Percentiles rank a stretch among this genome's conserved stretches.
phyloP scores from a whole-genome alignment of 495 filamentous ascomycete species.

The Viridothelium virens region DNA sequence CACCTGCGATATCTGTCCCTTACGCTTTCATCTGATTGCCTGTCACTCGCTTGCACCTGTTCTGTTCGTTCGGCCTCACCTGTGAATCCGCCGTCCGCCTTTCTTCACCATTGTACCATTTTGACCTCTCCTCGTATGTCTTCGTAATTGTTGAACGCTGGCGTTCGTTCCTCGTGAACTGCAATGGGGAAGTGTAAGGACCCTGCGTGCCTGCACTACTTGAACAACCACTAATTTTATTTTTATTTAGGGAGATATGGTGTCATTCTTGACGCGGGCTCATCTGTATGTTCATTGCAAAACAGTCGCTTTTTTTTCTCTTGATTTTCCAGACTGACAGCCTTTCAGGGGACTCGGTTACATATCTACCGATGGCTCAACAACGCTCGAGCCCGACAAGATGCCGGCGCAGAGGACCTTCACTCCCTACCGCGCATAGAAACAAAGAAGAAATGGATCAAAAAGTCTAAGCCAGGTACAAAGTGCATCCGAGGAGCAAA shows the following conservation, averaged over 20 bases:
- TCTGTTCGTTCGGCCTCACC: background rate
- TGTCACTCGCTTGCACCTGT: conserved; percentile 2
- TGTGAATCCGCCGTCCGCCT: background rate
- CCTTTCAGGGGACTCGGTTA: conserved; percentile 68
- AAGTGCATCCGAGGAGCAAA: background rate
- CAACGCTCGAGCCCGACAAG: conserved; percentile 55
- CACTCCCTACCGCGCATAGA: conserved; percentile 66
- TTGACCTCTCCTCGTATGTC: background rate
- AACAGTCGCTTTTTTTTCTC: background rate
- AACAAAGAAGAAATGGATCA: conserved; percentile 81
- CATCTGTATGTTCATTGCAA: conserved; percentile 46
- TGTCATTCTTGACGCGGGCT: conserved; percentile 62
- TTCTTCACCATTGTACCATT: background rate
- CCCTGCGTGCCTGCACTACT: background rate
- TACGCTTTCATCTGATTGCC: background rate
- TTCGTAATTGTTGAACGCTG: conserved; percentile 13
- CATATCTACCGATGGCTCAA: conserved; percentile 92
- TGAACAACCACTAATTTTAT: background rate
- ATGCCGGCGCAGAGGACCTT: conserved; percentile 52
- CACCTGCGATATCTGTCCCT: background rate
- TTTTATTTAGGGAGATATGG: conserved; percentile 41
- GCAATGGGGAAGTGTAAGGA: conserved; percentile 16
- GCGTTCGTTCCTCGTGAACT: conserved; percentile 3
- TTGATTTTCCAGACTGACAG: conserved; percentile 14
- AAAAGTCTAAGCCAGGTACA: conserved; percentile 80